Conservation (phyloP, 139 green algal species). For the Tetradesmus lagerheimii region DNA sequence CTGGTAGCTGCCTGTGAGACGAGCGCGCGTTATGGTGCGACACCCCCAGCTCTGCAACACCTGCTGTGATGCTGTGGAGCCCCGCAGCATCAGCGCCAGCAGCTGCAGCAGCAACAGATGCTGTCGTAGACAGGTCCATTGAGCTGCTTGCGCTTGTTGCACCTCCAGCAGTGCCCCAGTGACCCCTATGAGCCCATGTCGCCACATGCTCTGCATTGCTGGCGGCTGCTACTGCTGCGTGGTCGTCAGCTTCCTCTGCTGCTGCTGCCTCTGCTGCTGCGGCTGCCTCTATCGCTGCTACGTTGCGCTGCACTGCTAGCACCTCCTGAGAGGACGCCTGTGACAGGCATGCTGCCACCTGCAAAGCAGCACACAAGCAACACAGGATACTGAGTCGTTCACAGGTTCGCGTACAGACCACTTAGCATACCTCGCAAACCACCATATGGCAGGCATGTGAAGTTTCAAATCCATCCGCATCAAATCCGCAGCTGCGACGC, state of each 20-base stretch:
- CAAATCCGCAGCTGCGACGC: too few relatives aligned
- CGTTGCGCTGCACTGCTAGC: constrained; percentile 50
- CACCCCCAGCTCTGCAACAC: not conserved
- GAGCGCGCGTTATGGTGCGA: not conserved
- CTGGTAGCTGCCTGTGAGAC: not conserved
- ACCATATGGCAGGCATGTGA: too few relatives aligned
- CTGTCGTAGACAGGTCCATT: not conserved
- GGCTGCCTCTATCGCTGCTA: constrained; percentile 29
- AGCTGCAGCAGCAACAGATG: not conserved
- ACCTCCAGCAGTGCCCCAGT: not conserved
- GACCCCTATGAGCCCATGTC: not conserved
- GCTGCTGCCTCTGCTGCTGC: constrained; percentile 18
- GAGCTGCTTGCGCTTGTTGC: constrained; percentile 11
- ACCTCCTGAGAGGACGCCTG: constrained; percentile 36
- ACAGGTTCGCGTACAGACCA: too few relatives aligned
- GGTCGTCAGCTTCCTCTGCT: not conserved
- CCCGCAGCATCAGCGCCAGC: not conserved
- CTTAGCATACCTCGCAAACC: too few relatives aligned
- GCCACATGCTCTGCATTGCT: not conserved
- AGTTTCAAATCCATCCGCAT: too few relatives aligned
- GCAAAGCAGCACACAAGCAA: not conserved
- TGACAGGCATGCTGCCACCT: constrained; percentile 37
- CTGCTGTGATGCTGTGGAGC: not conserved
- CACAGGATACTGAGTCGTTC: too few relatives aligned
- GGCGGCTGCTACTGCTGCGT: not conserved